These are phyloP conservation scores for Pascua sp. DNA, from an alignment of 1,284 basidiomycete species.

Conservation along the genomic window DNA sequence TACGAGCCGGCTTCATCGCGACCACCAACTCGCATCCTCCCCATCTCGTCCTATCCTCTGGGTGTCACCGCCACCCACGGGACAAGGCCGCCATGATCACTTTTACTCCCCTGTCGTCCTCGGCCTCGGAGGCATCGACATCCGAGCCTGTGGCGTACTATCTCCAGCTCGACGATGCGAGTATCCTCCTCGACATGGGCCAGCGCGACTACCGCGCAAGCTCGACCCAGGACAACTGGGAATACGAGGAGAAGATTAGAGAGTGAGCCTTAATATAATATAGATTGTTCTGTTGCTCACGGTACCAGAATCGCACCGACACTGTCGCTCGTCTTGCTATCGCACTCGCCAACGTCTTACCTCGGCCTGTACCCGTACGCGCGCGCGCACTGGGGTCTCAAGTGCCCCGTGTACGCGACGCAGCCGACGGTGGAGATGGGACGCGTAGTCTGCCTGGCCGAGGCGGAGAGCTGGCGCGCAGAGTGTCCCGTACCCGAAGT, in stretches of 20 bases:
- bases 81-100: conserved; percentile 66
- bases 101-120: conserved; percentile 82
- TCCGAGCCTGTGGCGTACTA: conserved; percentile 63
- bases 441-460: conserved; percentile 78
- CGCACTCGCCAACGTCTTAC: conserved; percentile 86
- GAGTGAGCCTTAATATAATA: conserved; percentile 35
- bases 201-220: conserved; percentile 45
- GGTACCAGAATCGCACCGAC: conserved; percentile 71
- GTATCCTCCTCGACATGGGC: conserved; percentile 91
- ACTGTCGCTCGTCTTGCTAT: conserved; percentile 58
- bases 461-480: conserved; percentile 71
- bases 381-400: conserved; percentile 78
- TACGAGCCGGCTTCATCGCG: no score
- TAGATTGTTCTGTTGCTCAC: background rate
- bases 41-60: background rate
- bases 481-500: conserved; percentile 60
- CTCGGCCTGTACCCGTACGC: conserved; percentile 90
- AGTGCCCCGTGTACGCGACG: conserved; percentile 91
- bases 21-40: background rate
- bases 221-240: conserved; percentile 31
- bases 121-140: conserved; percentile 62
- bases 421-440: conserved; percentile 96
- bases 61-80: background rate
- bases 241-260: conserved; percentile 49
- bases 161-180: conserved; percentile 89